Conservation (phyloP, 2,329 filamentous ascomycete species). For the Teratosphaeria pseudoeucalypti region DNA sequence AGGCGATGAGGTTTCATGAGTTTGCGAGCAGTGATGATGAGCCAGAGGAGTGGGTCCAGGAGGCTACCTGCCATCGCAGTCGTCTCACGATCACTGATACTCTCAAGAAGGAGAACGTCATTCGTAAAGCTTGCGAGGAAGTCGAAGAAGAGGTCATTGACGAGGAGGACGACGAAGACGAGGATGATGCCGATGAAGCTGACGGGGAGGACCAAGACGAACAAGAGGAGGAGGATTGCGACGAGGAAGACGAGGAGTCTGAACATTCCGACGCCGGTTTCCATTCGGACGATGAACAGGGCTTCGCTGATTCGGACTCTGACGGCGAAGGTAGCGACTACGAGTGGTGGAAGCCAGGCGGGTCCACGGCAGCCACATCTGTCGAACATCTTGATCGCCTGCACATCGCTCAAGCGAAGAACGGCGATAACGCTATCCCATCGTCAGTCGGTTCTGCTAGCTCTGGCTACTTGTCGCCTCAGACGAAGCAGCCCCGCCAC, state of each 20-base stretch:
- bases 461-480: slow-evolving; percentile 22
- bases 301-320: slow-evolving; percentile 60
- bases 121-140: slow-evolving; percentile 76
- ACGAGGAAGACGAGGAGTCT: slow-evolving; percentile 19
- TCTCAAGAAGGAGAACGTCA: slow-evolving; percentile 76
- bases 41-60: slow-evolving; percentile 86
- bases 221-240: slow-evolving; percentile 44
- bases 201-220: slow-evolving; percentile 31
- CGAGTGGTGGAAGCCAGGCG: slow-evolving; percentile 56
- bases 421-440: slow-evolving; percentile 35
- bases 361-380: slow-evolving; percentile 44
- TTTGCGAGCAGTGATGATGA: slow-evolving; percentile 75
- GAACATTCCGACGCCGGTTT: slow-evolving; percentile 53
- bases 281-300: slow-evolving; percentile 68
- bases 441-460: slow-evolving; percentile 45
- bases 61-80: slow-evolving; percentile 50
- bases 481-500: slow-evolving; percentile 5
- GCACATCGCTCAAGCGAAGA: slow-evolving; percentile 25
- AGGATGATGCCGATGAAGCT: slow-evolving; percentile 42
- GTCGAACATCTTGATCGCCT: slow-evolving; percentile 42
- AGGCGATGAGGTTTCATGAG: slow-evolving; percentile 65
- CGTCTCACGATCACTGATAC: slow-evolving; percentile 86
- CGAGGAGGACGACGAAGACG: slow-evolving; percentile 46
- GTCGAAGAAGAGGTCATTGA: slow-evolving; percentile 80
- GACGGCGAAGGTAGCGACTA: slow-evolving; percentile 59